These are phyloP conservation scores for Hygrophorus pudorinus DNA, from an alignment of 768 basidiomycete species.

Conservation along the genomic window DNA sequence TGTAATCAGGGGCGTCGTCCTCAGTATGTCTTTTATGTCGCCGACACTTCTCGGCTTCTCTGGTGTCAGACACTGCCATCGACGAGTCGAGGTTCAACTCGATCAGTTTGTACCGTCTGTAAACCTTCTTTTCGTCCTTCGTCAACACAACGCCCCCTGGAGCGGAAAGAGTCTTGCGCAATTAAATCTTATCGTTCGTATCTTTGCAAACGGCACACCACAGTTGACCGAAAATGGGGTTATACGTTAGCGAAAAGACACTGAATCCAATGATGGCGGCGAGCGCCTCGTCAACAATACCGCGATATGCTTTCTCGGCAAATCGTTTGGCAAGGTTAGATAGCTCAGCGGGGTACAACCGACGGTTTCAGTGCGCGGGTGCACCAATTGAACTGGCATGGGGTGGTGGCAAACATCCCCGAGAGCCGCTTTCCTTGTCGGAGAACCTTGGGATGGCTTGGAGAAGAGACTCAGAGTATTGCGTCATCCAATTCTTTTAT, in stretches of 20 bases:
- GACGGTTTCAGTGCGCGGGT: slow-evolving; percentile 3
- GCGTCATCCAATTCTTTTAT: slow-evolving; percentile 7
- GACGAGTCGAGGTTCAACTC: slow-evolving; percentile 19
- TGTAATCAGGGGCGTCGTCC: no score
- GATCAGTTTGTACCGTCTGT: slow-evolving; percentile 17
- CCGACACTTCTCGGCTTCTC: slow-evolving; percentile 17
- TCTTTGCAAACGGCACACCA: slow-evolving; percentile 21
- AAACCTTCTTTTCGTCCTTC: slow-evolving; percentile 9
- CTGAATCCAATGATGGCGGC: slow-evolving; percentile 16
- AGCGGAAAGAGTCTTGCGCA: slow-evolving; percentile 16
- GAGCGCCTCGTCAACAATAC: slow-evolving; percentile 14
- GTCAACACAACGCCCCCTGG: slow-evolving; percentile 13
- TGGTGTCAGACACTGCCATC: slow-evolving; percentile 12
- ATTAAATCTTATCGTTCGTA: slow-evolving; percentile 13
- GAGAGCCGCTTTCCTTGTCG: slow-evolving; percentile 10
- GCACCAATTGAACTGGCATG: not conserved
- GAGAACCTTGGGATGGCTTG: slow-evolving; percentile 7
- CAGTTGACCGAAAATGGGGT: slow-evolving; percentile 19
- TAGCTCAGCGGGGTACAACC: slow-evolving; percentile 9
- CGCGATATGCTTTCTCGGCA: slow-evolving; percentile 13
- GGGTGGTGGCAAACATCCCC: slow-evolving; percentile 15
- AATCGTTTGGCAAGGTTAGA: slow-evolving; percentile 15
- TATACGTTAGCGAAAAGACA: slow-evolving; percentile 18
- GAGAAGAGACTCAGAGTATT: slow-evolving; percentile 11
- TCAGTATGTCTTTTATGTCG: slow-evolving; percentile 9